Conservation (phyloP, 2,329 filamentous ascomycete genomes). For the Xylaria sp. region DNA sequence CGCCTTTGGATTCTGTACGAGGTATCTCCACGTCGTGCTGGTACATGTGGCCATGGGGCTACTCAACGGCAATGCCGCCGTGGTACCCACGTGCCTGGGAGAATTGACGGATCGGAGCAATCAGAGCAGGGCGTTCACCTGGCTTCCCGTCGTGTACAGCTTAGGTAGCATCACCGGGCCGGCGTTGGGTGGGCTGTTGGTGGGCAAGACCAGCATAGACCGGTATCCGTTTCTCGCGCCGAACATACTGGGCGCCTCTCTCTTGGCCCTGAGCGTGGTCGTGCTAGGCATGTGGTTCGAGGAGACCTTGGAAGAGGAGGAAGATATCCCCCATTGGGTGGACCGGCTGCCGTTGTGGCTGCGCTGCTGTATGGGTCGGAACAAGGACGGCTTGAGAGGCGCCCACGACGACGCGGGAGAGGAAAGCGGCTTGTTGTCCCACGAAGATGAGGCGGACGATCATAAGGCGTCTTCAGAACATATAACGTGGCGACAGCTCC, state of each 20-base stretch:
- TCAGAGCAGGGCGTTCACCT: conserved; percentile 90
- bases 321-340: conserved; percentile 35
- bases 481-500: conserved; percentile 55
- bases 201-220: conserved; percentile 61
- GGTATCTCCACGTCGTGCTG: conserved; percentile 79
- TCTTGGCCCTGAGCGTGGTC: conserved; percentile 73
- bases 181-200: conserved; percentile 83
- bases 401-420: conserved; percentile 32
- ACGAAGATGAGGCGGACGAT: conserved; percentile 49
- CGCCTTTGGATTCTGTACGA: conserved; percentile 83
- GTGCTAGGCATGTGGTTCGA: conserved; percentile 81
- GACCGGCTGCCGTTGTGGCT: conserved; percentile 41
- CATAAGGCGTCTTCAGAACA: conserved; percentile 49
- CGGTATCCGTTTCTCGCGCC: conserved; percentile 83
- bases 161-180: conserved; percentile 92
- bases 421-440: conserved; percentile 28
- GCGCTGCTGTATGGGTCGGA: conserved; percentile 24
- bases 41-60: conserved; percentile 91
- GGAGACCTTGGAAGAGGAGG: conserved; percentile 71
- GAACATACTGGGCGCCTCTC: conserved; percentile 74
- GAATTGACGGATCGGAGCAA: conserved; percentile 96
- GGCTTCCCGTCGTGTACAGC: conserved; percentile 94
- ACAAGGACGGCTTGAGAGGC: conserved; percentile 23
- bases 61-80: conserved; percentile 91
- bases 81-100: conserved; percentile 90